These are phyloP conservation scores for Prosopis cineraria DNA, from an alignment of 306 rosid species.

Conservation along the genomic window DNA sequence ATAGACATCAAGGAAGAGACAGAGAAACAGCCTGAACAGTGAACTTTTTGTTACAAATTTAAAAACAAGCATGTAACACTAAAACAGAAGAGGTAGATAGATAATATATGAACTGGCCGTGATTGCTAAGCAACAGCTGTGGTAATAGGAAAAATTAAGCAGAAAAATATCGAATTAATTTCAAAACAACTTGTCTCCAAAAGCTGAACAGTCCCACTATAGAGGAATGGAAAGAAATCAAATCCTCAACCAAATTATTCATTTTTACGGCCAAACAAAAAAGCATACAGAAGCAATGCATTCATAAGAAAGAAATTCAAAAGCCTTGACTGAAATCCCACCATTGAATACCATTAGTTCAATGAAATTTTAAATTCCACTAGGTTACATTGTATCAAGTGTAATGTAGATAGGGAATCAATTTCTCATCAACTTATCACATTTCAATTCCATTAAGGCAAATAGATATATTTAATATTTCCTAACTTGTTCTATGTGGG, in stretches of 20 bases:
- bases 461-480: neutral
- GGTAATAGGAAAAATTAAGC: neutral
- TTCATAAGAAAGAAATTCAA: neutral
- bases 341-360: neutral
- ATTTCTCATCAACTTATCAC: neutral
- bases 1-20: slow-evolving; percentile 28
- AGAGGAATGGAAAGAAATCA: neutral
- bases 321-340: neutral
- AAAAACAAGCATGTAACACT: neutral
- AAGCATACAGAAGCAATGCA: neutral
- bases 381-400: neutral
- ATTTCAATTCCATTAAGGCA: neutral
- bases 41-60: neutral
- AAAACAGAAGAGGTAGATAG: slow-evolving; percentile 22
- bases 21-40: slow-evolving; percentile 28
- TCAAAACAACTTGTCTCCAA: neutral
- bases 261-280: neutral
- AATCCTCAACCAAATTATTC: neutral
- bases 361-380: neutral
- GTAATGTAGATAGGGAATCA: neutral
- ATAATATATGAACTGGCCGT: slow-evolving; percentile 9
- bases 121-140: neutral
- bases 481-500: neutral
- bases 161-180: neutral
- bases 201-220: neutral